Conservation (phyloP, 306 rosid genomes). For the Argentina anserina region DNA sequence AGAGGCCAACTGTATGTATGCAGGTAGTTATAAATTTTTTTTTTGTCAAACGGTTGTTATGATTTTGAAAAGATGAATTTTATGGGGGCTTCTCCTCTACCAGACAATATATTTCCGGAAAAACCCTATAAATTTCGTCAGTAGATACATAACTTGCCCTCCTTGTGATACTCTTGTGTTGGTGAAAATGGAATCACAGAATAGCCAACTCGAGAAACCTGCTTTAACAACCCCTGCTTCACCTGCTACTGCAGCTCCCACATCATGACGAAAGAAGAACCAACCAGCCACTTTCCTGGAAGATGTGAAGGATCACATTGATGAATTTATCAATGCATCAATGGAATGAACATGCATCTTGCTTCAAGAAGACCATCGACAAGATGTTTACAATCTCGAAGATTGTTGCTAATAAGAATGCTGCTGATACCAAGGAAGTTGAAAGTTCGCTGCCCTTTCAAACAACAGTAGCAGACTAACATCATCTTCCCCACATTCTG, state of each 20-base stretch:
- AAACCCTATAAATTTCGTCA: background rate
- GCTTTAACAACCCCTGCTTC: slow-evolving; percentile 31
- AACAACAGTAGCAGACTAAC: slow-evolving; percentile 51
- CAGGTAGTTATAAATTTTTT: too few species aligned
- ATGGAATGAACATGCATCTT: slow-evolving; percentile 86
- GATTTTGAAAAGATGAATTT: background rate
- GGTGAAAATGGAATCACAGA: slow-evolving; percentile 51
- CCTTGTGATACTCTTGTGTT: slow-evolving; percentile 1
- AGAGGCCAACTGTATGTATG: background rate
- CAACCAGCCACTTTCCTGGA: slow-evolving; percentile 72
- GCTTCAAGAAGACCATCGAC: slow-evolving; percentile 73
- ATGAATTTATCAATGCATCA: slow-evolving; percentile 77
- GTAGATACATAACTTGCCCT: background rate
- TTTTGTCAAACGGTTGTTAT: too few species aligned
- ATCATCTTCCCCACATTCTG: background rate
- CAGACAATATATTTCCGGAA: background rate
- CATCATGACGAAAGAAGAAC: slow-evolving; percentile 83
- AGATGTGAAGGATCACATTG: slow-evolving; percentile 84
- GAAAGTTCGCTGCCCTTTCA: slow-evolving; percentile 71
- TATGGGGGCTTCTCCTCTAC: background rate
- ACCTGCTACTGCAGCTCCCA: slow-evolving; percentile 30
- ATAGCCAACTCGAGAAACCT: slow-evolving; percentile 39
- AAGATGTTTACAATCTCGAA: slow-evolving; percentile 91
- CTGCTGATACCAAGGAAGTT: slow-evolving; percentile 52
- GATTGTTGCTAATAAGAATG: slow-evolving; percentile 56